phyloP scores from a whole-genome alignment of 768 basidiomycete genomes.

The Calocera viscosa region DNA sequence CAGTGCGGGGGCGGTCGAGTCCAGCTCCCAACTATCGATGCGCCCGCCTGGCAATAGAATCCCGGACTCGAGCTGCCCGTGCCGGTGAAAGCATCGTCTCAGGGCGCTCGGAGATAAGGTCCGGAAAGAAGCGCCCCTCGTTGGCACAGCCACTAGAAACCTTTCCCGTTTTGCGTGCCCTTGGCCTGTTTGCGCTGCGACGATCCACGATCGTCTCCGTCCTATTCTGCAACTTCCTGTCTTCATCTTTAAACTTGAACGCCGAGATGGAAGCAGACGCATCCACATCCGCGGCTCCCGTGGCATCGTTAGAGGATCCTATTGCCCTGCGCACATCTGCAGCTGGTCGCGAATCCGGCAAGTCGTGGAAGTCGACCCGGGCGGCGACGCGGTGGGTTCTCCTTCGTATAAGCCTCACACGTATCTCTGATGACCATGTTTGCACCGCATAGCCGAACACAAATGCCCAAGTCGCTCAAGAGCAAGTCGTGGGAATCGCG shows the following conservation, averaged over 20 bases:
- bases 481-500: slow-evolving; percentile 54
- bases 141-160: no score
- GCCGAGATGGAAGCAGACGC: neutral
- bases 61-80: slow-evolving; percentile 17
- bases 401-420: neutral
- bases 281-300: neutral
- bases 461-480: slow-evolving; percentile 52
- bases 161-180: no score
- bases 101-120: no score
- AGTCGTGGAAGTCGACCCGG: slow-evolving; percentile 14
- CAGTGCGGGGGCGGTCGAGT: neutral
- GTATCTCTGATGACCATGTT: neutral
- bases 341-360: slow-evolving; percentile 15
- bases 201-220: neutral
- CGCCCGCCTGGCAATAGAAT: neutral
- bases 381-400: slow-evolving; percentile 11
- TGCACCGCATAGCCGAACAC: slow-evolving; percentile 44
- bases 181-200: neutral
- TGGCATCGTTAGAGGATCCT: neutral
- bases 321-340: neutral
- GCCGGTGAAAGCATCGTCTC: slow-evolving; percentile 29
- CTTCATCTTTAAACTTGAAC: neutral
- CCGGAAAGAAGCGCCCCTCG: no score
- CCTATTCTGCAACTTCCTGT: no score
- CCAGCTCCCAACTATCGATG: slow-evolving; percentile 1